Evolutionary conservation across 305 asterid genomes (phyloP).

Genomic region (Petunia hybrid): DNA sequence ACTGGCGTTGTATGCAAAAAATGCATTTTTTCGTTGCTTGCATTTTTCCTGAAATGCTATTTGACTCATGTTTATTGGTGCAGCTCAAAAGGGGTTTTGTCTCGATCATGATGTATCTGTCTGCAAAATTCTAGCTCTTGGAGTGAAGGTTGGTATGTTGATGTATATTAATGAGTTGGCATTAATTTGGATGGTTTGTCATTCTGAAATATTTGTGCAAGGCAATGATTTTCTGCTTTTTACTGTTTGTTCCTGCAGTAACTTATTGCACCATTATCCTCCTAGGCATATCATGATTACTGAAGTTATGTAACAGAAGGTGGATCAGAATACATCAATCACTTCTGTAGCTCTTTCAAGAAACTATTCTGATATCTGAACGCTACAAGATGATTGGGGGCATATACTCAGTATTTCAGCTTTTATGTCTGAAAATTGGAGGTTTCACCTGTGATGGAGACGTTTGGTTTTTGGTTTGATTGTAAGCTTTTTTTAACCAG

Average conservation of each 20-base stretch:
- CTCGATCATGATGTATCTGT: constrained; percentile 53
- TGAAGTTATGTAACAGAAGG: neutral
- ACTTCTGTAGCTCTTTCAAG: constrained; percentile 15
- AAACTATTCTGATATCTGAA: neutral
- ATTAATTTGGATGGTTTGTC: neutral
- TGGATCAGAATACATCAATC: neutral
- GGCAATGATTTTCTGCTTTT: neutral
- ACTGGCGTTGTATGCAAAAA: neutral
- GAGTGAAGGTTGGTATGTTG: neutral
- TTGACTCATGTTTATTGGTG: constrained; percentile 38
- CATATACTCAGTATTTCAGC: constrained; percentile 12
- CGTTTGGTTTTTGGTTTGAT: constrained; percentile 18
- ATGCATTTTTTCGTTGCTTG: neutral
- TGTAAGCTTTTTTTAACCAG: constrained; percentile 1
- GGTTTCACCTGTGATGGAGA: neutral
- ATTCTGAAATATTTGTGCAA: neutral
- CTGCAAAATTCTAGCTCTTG: neutral
- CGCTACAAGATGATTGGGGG: constrained; percentile 5
- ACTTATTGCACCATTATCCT: neutral
- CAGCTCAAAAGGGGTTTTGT: constrained; percentile 88
- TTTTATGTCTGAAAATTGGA: neutral
- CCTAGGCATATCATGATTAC: neutral
- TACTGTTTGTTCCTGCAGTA: neutral
- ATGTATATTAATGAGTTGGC: neutral
- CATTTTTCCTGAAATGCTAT: neutral